phyloP scores from a whole-genome alignment of 192 early-diverging fungal species.

The Linnemannia zychae region DNA sequence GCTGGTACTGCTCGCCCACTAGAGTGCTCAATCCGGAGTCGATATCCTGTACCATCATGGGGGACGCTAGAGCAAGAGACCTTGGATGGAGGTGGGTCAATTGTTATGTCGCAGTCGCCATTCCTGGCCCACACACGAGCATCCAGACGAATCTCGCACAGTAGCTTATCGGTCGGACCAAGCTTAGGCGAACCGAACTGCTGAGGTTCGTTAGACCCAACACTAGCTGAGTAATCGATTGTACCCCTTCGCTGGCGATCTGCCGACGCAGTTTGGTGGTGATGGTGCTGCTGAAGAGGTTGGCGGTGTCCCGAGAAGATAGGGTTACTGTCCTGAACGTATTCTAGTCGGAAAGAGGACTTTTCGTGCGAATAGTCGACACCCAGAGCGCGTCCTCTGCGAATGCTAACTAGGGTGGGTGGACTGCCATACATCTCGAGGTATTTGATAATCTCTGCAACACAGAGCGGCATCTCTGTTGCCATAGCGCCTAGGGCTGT shows the following conservation, averaged over 20 bases:
- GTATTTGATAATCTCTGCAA: constrained; percentile 52
- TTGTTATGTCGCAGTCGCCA: constrained; percentile 54
- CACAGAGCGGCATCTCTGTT: constrained; percentile 49
- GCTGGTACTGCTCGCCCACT: constrained; percentile 57
- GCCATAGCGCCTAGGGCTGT: constrained; percentile 45
- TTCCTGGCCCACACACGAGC: constrained; percentile 47
- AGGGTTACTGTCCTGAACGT: constrained; percentile 51
- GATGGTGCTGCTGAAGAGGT: constrained; percentile 26
- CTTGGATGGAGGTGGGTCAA: constrained; percentile 65
- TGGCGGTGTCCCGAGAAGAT: constrained; percentile 48
- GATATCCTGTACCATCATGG: constrained; percentile 59
- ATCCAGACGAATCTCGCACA: constrained; percentile 59
- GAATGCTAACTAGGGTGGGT: constrained; percentile 51
- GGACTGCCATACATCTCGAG: constrained; percentile 46
- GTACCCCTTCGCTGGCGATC: constrained; percentile 31
- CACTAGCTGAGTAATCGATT: constrained; percentile 12
- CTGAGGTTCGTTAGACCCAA: not conserved
- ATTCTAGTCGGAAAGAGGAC: constrained; percentile 39
- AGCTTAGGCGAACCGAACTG: constrained; percentile 32
- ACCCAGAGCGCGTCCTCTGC: constrained; percentile 42
- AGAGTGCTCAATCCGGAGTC: constrained; percentile 60
- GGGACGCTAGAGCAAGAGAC: constrained; percentile 43
- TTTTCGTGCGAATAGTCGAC: constrained; percentile 46
- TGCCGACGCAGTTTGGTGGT: constrained; percentile 17
- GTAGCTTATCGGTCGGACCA: constrained; percentile 38